phyloP scores from a whole-genome alignment of 805 yeast species.

The Lipomyces chichibuensis region DNA sequence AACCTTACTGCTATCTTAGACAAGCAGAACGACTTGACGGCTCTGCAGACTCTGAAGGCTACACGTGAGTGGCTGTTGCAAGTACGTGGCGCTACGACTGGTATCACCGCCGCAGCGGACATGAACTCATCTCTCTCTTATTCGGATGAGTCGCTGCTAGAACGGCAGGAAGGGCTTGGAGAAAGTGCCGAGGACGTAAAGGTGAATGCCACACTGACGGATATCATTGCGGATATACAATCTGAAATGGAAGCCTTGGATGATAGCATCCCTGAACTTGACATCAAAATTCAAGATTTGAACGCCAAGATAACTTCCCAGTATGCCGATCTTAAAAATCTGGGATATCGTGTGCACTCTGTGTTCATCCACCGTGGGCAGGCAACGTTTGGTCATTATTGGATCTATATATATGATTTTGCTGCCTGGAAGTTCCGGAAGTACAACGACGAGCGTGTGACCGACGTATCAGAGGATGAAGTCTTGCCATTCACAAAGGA shows the following conservation, averaged over 20 bases:
- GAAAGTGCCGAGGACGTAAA: constrained; percentile 1
- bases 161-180: constrained; percentile 5
- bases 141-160: constrained; percentile 1
- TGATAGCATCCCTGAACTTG: constrained; percentile 44
- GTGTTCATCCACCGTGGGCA: constrained; percentile 94
- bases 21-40: constrained; percentile 12
- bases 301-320: constrained; percentile 58
- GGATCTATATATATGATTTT: constrained; percentile 89
- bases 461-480: constrained; percentile 63
- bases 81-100: constrained; percentile 12
- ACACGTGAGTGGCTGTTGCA: constrained; percentile 31
- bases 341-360: constrained; percentile 85
- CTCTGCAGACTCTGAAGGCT: constrained; percentile 22
- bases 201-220: constrained; percentile 8
- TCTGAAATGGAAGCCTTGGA: constrained; percentile 32
- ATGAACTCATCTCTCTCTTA: background rate
- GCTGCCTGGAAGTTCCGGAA: constrained; percentile 71
- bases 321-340: constrained; percentile 60
- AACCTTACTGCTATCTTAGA: constrained; percentile 40
- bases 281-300: constrained; percentile 50
- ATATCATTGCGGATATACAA: constrained; percentile 9
- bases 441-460: constrained; percentile 94
- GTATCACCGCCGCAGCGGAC: background rate
- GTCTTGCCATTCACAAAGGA: constrained; percentile 62
- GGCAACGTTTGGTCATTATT: constrained; percentile 95